Base-by-base conservation (phyloP, 805 yeast species). In the Candida odintsovae region DNA sequence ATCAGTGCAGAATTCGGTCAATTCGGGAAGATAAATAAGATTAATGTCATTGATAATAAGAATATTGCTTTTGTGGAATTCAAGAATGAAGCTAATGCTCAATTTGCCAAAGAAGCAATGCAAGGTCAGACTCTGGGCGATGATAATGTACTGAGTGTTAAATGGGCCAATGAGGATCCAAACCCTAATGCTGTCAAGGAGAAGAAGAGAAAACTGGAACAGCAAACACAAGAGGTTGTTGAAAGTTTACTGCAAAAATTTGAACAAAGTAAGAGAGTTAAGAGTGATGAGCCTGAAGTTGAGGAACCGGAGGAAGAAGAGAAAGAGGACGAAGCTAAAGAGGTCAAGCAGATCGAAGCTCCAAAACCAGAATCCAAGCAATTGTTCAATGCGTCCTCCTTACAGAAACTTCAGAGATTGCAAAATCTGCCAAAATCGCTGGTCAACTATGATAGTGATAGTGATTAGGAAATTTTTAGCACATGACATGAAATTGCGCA, bases 21-120 rank as follows among this genome's bases (percentile, higher is more conserved):
- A 55, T 83, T 86, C 72, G 99, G 99, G 0, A 76, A 77, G 9
- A 72, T 92, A 13, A 90, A 78, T 40, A 73, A 81, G 46, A 73
- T 86, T 23, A 72, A 83, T 50, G 82, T 82, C 15, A 65, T 87
- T 13, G 73, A 76, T 44, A 67, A 68, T 22, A 82, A 83, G 57
- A 78, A 80, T 36, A 80, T 90, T 58, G 96, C 90, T 0, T 90
- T 92, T 67, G 77, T 94, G 7, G 83, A 86, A 1, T 92, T 69
- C 59, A 72, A 71, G 47, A 63, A 72, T 31, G 96, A 88, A 56
- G 63, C 75, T 19, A 82, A 77, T 59, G 97, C 97, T 0, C 97
- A 92, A 63, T 94, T 92, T 71, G 96, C 97, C 0, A 87, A 88
- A 57, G 98, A 92, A 63, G 96, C 96, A 1, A 88, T 92, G 96